phyloP scores from a whole-genome alignment of 495 filamentous ascomycete genomes.

The Podospora tetraspora region DNA sequence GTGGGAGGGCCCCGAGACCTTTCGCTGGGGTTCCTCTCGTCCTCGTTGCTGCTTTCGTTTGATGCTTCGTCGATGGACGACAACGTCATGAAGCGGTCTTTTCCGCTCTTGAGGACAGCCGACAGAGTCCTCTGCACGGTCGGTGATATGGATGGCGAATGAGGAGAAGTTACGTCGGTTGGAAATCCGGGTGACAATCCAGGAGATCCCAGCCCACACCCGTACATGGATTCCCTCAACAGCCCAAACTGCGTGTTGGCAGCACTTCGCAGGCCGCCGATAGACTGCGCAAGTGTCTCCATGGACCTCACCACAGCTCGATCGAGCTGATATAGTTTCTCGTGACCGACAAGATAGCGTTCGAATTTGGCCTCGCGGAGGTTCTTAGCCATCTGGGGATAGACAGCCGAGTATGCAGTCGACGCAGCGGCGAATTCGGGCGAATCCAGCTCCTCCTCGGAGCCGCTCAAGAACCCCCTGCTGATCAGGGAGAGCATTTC shows the following conservation, averaged over 20 bases:
- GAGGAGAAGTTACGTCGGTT: constrained; percentile 24
- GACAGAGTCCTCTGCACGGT: constrained; percentile 29
- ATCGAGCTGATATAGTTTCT: constrained; percentile 75
- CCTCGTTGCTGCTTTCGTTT: constrained; percentile 51
- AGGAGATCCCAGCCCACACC: constrained; percentile 15
- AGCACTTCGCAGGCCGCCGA: constrained; percentile 86
- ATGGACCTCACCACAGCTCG: constrained; percentile 76
- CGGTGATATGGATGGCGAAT: constrained; percentile 30
- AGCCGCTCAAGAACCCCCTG: constrained; percentile 76
- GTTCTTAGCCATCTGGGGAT: constrained; percentile 69
- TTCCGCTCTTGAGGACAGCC: constrained; percentile 27
- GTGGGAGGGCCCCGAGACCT: constrained; percentile 21
- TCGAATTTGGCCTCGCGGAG: constrained; percentile 86
- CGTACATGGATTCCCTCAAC: constrained; percentile 53
- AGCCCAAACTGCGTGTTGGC: constrained; percentile 84
- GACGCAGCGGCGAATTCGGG: constrained; percentile 59
- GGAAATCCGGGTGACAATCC: background rate
- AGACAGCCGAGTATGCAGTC: constrained; percentile 62
- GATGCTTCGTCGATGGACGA: constrained; percentile 63
- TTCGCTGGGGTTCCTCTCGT: background rate
- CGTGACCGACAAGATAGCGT: constrained; percentile 77
- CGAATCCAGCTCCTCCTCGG: constrained; percentile 67
- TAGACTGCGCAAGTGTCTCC: constrained; percentile 80
- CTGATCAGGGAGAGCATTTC: constrained; percentile 81
- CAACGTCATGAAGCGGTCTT: constrained; percentile 36